These are phyloP conservation scores for Kwoniella mangroviensis DNA, from an alignment of 768 basidiomycete species.

Conservation along the genomic window DNA sequence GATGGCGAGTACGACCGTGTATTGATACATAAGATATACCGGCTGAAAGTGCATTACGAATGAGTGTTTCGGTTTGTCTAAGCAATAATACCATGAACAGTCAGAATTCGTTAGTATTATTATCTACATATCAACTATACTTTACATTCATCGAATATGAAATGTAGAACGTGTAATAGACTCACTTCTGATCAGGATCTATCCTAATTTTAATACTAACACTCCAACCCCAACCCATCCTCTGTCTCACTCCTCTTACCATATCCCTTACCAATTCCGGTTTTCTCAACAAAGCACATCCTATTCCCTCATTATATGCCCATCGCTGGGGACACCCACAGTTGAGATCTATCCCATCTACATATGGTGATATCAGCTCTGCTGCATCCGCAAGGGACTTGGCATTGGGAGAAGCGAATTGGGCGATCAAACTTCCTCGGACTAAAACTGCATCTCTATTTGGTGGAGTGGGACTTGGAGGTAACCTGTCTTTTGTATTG, in stretches of 20 bases:
- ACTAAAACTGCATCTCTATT: conserved; percentile 48
- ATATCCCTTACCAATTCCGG: conserved; percentile 62
- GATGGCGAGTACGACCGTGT: conserved; percentile 62
- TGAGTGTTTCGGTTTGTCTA: conserved; percentile 59
- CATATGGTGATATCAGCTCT: conserved; percentile 60
- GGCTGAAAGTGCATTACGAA: conserved; percentile 59
- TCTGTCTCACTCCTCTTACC: conserved; percentile 59
- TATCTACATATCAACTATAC: too few species aligned
- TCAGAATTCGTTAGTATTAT: too few species aligned
- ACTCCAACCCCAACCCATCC: conserved; percentile 60
- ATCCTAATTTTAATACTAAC: conserved; percentile 63
- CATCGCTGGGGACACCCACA: conserved; percentile 62
- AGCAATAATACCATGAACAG: neutral
- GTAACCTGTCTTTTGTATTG: conserved; percentile 26
- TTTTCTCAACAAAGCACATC: conserved; percentile 61
- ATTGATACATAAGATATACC: conserved; percentile 61
- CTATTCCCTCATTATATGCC: conserved; percentile 62
- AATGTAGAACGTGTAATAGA: neutral
- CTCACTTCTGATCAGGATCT: conserved; percentile 59
- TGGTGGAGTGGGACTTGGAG: conserved; percentile 35
- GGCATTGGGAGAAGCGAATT: conserved; percentile 61
- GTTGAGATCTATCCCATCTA: conserved; percentile 63
- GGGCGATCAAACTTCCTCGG: conserved; percentile 59
- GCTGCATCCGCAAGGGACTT: conserved; percentile 60
- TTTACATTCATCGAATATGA: too few species aligned